phyloP scores from a whole-genome alignment of 345 rosid species.

The Murraya koenigii region DNA sequence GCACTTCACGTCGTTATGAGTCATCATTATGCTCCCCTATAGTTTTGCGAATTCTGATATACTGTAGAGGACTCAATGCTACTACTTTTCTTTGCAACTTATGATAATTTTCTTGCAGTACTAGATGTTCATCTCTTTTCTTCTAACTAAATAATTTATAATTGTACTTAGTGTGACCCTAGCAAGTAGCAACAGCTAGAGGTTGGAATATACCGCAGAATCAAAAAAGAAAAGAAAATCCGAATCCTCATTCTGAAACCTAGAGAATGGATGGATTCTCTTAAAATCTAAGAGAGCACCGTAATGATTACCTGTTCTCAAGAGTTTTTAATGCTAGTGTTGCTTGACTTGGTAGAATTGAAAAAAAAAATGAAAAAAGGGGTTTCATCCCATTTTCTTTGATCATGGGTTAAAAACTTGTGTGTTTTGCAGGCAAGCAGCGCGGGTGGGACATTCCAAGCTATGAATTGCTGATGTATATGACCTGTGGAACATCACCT shows the following conservation, averaged over 20 bases:
- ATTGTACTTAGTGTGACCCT: not conserved
- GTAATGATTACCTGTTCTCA: not conserved
- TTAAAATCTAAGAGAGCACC: not conserved
- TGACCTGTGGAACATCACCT: not conserved
- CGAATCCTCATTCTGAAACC: not conserved
- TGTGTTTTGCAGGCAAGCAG: slow-evolving; percentile 33
- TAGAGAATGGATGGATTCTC: not conserved
- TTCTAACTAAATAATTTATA: not conserved
- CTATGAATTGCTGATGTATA: slow-evolving; percentile 10
- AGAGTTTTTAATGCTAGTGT: not conserved
- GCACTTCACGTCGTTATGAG: not conserved
- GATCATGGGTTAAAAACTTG: not conserved
- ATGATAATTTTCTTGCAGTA: too few species aligned
- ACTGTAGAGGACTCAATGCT: not conserved
- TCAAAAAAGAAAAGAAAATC: not conserved
- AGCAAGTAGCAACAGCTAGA: not conserved
- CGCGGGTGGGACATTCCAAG: slow-evolving; percentile 19
- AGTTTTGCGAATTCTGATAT: not conserved
- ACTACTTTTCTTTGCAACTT: not conserved
- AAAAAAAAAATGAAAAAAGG: too few species aligned
- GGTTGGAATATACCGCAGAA: not conserved
- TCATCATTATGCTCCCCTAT: not conserved
- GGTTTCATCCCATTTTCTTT: too few species aligned
- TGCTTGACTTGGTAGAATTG: too few species aligned
- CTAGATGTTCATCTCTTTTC: not conserved